These are phyloP conservation scores for Spathaspora girioi DNA, from an alignment of 805 yeast species.

Conservation along the genomic window DNA sequence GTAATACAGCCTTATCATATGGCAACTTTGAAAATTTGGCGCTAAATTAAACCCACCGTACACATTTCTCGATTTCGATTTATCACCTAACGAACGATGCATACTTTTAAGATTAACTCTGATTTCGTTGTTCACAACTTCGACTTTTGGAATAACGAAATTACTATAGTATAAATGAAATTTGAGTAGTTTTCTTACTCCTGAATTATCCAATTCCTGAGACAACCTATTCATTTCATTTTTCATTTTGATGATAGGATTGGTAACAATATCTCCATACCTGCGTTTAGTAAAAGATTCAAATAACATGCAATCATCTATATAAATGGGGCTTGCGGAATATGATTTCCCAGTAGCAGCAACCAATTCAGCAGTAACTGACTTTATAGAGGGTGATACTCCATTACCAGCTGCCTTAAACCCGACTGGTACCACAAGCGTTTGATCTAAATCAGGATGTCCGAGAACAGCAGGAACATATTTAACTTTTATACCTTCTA, in stretches of 20 bases:
- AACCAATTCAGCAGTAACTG: constrained; percentile 5
- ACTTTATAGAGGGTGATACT: not conserved
- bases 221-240: not conserved
- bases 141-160: constrained; percentile 2
- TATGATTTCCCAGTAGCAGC: constrained; percentile 5
- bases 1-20: constrained; percentile 6
- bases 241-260: constrained; percentile 3
- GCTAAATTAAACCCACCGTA: constrained; percentile 7
- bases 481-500: constrained; percentile 2
- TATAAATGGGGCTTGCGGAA: constrained; percentile 3
- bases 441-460: constrained; percentile 3
- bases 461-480: constrained; percentile 2
- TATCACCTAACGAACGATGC: constrained; percentile 5
- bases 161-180: constrained; percentile 1
- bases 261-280: constrained; percentile 2
- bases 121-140: not conserved
- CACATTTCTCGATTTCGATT: constrained; percentile 3
- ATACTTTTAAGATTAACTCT: constrained; percentile 4
- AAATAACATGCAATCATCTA: constrained; percentile 5
- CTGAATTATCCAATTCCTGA: not conserved
- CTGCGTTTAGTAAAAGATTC: not conserved
- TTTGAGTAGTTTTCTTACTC: constrained; percentile 1
- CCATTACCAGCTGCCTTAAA: not conserved
- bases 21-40: constrained; percentile 9
- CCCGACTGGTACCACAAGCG: not conserved